A percentile compares a stretch with the other conserved stretches of the same genome.
phyloP scores from a whole-genome alignment of 2,329 filamentous ascomycete genomes.

The Penicillium sclerotiorum region DNA sequence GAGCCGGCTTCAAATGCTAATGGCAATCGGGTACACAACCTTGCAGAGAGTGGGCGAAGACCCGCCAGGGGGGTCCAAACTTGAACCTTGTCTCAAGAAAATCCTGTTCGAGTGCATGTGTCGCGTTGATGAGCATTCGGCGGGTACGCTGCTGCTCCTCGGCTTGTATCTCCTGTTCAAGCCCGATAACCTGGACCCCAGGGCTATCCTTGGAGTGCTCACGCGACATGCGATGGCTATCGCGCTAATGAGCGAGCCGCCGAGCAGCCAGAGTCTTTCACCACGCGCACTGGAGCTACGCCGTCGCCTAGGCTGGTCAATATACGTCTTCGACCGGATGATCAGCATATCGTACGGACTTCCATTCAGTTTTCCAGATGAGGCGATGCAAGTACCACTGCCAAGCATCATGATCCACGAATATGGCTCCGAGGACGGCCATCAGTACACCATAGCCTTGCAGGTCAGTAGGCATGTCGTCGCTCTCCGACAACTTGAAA shows the following conservation, averaged over 20 bases:
- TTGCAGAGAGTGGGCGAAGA: constrained; percentile 49
- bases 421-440: constrained; percentile 45
- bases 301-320: constrained; percentile 51
- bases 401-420: constrained; percentile 51
- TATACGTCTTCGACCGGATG: constrained; percentile 52
- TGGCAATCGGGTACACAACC: constrained; percentile 52
- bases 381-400: constrained; percentile 45
- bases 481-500: constrained; percentile 49
- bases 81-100: constrained; percentile 36
- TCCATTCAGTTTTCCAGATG: constrained; percentile 44
- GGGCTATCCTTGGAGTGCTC: constrained; percentile 41
- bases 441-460: constrained; percentile 44
- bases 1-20: constrained; percentile 48
- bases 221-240: constrained; percentile 3
- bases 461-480: constrained; percentile 52
- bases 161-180: constrained; percentile 51
- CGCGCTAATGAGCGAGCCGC: neutral
- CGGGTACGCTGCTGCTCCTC: constrained; percentile 48
- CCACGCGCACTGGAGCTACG: constrained; percentile 32
- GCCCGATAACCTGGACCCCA: constrained; percentile 43
- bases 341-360: constrained; percentile 47
- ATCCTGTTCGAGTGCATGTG: constrained; percentile 48
- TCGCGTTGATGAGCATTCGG: constrained; percentile 40
- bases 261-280: neutral
- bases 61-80: constrained; percentile 42